phyloP scores from a whole-genome alignment of 306 rosid genomes.

The Potentilla sterilis region DNA sequence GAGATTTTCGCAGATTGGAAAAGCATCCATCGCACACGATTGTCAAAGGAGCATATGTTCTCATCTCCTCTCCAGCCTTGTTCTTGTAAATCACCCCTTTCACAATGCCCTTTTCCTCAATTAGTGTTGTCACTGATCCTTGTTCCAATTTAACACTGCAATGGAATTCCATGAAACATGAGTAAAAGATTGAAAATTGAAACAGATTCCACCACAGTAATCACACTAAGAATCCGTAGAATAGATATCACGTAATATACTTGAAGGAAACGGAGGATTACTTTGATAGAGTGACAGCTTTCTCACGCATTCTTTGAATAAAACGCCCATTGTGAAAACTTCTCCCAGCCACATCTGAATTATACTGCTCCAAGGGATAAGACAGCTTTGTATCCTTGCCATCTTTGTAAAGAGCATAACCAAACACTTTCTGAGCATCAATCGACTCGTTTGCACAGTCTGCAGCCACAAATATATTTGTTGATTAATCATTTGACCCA shows the following conservation, averaged over 20 bases:
- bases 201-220: neutral
- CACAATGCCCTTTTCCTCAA: conserved; percentile 64
- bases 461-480: neutral
- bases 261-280: conserved; percentile 22
- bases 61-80: conserved; percentile 58
- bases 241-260: neutral
- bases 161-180: neutral
- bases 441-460: conserved; percentile 18
- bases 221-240: neutral
- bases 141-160: conserved; percentile 78
- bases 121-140: conserved; percentile 68
- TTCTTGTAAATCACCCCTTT: conserved; percentile 71
- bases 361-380: conserved; percentile 44
- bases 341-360: conserved; percentile 47
- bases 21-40: conserved; percentile 84
- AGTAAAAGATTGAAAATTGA: neutral
- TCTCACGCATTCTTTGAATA: conserved; percentile 52
- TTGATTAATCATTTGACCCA: neutral
- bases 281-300: conserved; percentile 53
- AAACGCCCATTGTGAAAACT: conserved; percentile 60
- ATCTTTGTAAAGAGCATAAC: conserved; percentile 44
- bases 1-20: conserved; percentile 83
- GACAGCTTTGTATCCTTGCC: conserved; percentile 44
- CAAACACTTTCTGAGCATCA: conserved; percentile 27
- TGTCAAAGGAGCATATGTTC: conserved; percentile 68